Evolutionary conservation across 116 monocot genomes (phyloP), one percentile per base, ranked within the genome.

Genomic region (Iris pallida): DNA sequence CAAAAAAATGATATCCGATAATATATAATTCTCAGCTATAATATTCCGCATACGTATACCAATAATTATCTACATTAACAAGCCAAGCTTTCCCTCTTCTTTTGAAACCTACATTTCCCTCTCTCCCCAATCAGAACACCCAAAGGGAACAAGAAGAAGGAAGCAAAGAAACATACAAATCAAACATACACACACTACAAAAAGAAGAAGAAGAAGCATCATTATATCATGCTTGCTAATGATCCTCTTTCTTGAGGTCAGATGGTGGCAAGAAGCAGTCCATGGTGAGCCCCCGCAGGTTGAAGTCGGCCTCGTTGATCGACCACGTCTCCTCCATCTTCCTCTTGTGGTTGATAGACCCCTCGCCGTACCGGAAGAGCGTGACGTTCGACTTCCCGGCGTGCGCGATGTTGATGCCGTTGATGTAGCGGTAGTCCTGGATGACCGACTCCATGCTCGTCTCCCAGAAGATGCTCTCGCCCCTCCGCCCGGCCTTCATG

Each of bases 401-500:
- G 41, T 93, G 89, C 11, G 89, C 90, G n/a, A 94, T 85, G 62
- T 94, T 90, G 79, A 94, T 61, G 61, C 94, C 90, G 54, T 90
- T 76, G 42, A 90, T 78, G 74, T 90, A 83, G 16, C 88, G 75
- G 76, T 90, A 94, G 73, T 90, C 85, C n/a, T 80, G 49, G 68
- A 94, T 90, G 30, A 70, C 51, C 1, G 94, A 90, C 54, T 90
- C 87, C 90, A 94, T 87, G 69, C 65, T 81, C 2, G 94, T 90
- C 70, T 90, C 90, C 94, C 94, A 94, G 70, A 90, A 87, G 53
- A 90, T 79, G 80, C 61, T 61, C 42, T 61, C 61, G 8, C 61
- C 61, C 8, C 61, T 8, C 11, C 83, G 69, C 7, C 73, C 71
- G 45, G 83, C 53, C 66, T 85, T 87, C 90, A 93, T 93, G 18